These are phyloP conservation scores for Neoscytalidium dimidiatum DNA, from an alignment of 2,329 filamentous ascomycete species.

Conservation along the genomic window DNA sequence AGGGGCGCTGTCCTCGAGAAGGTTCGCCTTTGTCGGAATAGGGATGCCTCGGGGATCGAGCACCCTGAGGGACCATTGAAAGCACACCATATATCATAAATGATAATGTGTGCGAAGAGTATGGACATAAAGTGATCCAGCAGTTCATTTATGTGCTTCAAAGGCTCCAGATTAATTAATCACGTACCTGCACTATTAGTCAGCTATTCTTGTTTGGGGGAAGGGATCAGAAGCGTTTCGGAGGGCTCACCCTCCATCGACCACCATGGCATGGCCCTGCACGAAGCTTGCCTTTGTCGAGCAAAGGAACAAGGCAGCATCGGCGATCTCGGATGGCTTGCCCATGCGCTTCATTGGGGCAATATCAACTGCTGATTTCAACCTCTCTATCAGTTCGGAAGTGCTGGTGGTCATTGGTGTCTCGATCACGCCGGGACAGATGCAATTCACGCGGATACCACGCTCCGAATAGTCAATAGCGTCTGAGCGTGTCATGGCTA, in stretches of 20 bases:
- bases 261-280: slow-evolving; percentile 50
- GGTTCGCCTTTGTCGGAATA: no score
- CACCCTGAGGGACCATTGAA: no score
- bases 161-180: neutral
- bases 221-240: neutral
- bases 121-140: no score
- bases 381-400: slow-evolving; percentile 32
- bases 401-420: slow-evolving; percentile 40
- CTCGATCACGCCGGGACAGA: slow-evolving; percentile 56
- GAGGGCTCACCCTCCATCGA: slow-evolving; percentile 45
- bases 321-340: slow-evolving; percentile 55
- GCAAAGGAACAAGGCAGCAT: slow-evolving; percentile 54
- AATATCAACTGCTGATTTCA: slow-evolving; percentile 43
- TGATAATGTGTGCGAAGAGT: no score
- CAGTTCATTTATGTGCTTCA: neutral
- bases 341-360: slow-evolving; percentile 53
- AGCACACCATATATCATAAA: no score
- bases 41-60: no score
- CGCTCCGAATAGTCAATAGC: slow-evolving; percentile 57
- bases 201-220: neutral
- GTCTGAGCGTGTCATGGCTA: slow-evolving; percentile 59
- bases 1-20: no score
- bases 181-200: neutral
- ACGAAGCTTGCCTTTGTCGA: slow-evolving; percentile 57
- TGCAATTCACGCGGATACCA: slow-evolving; percentile 59